Evolutionary conservation across 164 flowering plant species (phyloP).

Genomic region (Vitis riparia): DNA sequence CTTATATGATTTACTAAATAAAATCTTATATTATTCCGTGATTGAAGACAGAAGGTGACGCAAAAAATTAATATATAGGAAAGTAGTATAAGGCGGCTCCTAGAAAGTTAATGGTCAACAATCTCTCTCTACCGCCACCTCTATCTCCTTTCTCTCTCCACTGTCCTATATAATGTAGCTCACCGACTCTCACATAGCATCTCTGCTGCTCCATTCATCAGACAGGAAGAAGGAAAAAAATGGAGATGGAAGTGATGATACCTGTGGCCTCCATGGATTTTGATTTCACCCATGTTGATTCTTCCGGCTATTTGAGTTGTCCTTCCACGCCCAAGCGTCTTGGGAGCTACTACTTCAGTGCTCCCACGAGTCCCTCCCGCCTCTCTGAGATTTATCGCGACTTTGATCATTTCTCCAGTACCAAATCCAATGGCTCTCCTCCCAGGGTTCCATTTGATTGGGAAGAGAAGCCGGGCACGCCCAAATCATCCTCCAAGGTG

Average conservation of each 20-base stretch:
- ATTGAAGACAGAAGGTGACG: too few species aligned
- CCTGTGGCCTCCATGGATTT: conserved; percentile 18
- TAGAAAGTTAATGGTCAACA: conserved; percentile 14
- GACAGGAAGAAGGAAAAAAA: background rate
- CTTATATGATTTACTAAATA: too few species aligned
- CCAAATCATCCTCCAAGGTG: conserved; percentile 25
- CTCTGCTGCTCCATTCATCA: background rate
- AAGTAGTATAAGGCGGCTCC: conserved; percentile 28
- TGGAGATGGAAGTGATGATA: conserved; percentile 18
- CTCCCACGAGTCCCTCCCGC: conserved; percentile 44
- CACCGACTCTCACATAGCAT: background rate
- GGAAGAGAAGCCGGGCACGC: conserved; percentile 52
- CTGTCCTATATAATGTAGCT: background rate
- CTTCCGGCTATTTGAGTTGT: conserved; percentile 15
- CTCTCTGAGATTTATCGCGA: conserved; percentile 31
- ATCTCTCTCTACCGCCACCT: background rate
- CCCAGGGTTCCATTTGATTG: conserved; percentile 39
- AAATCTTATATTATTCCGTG: too few species aligned
- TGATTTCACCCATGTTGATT: conserved; percentile 12
- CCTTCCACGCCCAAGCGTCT: conserved; percentile 24
- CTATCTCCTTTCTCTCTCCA: background rate
- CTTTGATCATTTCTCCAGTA: conserved; percentile 17
- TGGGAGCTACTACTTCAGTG: conserved; percentile 34
- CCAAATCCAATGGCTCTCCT: background rate
- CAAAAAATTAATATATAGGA: background rate